A percentile compares a stretch with the other conserved stretches of the same genome.
phyloP scores from a whole-genome alignment of 352 stramenopile genomes.

The Phytophthora boehmeriae region DNA sequence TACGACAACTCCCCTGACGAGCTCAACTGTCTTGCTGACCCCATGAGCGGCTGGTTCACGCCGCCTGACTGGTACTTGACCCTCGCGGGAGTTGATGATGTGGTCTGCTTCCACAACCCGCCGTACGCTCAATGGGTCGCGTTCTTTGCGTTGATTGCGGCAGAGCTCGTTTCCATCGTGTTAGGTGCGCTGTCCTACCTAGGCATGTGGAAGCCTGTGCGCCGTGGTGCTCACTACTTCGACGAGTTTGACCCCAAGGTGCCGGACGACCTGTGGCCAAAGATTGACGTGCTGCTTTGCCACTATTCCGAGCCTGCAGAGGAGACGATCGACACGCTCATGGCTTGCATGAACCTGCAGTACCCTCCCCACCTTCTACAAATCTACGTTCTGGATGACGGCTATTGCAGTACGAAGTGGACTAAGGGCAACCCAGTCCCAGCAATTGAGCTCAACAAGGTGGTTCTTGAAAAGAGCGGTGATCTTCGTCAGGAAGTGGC shows the following conservation, averaged over 20 bases:
- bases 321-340: constrained; percentile 85
- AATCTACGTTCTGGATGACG: constrained; percentile 87
- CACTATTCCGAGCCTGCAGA: constrained; percentile 87
- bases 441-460: constrained; percentile 79
- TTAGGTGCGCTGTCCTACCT: constrained; percentile 84
- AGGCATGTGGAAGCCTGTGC: constrained; percentile 90
- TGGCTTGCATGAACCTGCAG: constrained; percentile 88
- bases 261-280: constrained; percentile 84
- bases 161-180: constrained; percentile 72
- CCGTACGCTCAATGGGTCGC: constrained; percentile 80
- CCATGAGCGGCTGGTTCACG: constrained; percentile 73
- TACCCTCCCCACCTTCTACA: constrained; percentile 88
- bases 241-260: constrained; percentile 86
- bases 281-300: constrained; percentile 82
- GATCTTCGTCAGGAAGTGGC: constrained; percentile 84
- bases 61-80: constrained; percentile 80
- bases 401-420: constrained; percentile 86
- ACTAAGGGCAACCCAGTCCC: constrained; percentile 75
- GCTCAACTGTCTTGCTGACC: constrained; percentile 47
- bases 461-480: constrained; percentile 75
- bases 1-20: constrained; percentile 65
- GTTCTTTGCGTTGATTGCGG: constrained; percentile 75
- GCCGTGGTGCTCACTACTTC: constrained; percentile 87
- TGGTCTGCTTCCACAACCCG: constrained; percentile 79
- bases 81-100: constrained; percentile 73